Conservation (phyloP, 2,329 filamentous ascomycete species). For the Niveomyces coronatus region DNA sequence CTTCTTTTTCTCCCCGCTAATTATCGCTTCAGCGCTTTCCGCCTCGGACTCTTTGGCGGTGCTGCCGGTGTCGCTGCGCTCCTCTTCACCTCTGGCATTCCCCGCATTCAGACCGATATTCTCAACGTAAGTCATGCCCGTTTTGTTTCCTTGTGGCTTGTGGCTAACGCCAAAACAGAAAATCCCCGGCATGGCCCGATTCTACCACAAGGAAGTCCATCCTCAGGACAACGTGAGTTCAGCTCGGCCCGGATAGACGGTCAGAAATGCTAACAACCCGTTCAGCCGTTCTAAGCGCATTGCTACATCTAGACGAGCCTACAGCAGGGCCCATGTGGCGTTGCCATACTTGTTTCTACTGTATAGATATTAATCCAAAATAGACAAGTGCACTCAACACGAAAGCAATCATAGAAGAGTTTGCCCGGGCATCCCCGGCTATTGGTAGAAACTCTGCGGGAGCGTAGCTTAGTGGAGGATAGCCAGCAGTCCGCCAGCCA, state of each 20-base stretch:
- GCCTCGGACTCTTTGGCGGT: constrained; percentile 44
- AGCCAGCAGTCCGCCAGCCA: too few species aligned
- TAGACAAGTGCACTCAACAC: constrained; percentile 6
- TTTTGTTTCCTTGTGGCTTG: neutral
- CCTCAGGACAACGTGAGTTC: constrained; percentile 52
- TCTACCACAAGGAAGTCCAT: constrained; percentile 44
- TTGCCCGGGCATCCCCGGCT: too few species aligned
- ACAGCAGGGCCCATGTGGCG: constrained; percentile 15
- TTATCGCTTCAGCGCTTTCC: constrained; percentile 33
- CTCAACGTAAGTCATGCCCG: constrained; percentile 35
- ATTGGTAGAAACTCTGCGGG: neutral
- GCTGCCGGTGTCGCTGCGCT: constrained; percentile 48
- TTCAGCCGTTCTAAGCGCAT: constrained; percentile 31
- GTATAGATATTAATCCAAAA: constrained; percentile 11
- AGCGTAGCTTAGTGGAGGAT: too few species aligned
- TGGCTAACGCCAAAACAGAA: constrained; percentile 31
- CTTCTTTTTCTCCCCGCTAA: constrained; percentile 5
- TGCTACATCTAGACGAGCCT: constrained; percentile 21
- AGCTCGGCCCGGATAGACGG: neutral
- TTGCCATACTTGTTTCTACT: constrained; percentile 9
- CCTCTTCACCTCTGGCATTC: constrained; percentile 52
- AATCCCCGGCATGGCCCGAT: constrained; percentile 40
- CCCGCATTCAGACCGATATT: constrained; percentile 48
- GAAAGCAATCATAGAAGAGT: too few species aligned
- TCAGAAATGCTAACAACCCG: constrained; percentile 15